Conservation (phyloP, 768 basidiomycete species). For the Suillus cothurnatus region DNA sequence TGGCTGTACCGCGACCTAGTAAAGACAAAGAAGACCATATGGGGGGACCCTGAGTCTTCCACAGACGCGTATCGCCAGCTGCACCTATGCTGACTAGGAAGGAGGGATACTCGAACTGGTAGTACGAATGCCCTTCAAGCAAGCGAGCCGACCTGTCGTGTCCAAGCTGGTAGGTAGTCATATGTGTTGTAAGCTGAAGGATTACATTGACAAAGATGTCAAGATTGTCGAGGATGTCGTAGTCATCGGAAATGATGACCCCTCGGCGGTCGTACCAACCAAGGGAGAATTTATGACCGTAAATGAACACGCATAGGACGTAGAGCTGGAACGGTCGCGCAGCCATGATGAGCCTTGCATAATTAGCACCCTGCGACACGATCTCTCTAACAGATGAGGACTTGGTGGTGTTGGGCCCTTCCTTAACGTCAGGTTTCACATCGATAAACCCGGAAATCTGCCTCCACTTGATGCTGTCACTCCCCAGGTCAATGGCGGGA, state of each 20-base stretch:
- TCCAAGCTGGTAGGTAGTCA: not conserved
- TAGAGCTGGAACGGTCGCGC: no score
- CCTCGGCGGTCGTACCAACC: no score
- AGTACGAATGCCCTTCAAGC: not conserved
- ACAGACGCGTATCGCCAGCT: no score
- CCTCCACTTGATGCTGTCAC: no score
- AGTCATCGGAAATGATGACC: not conserved
- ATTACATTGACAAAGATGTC: not conserved
- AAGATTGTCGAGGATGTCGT: not conserved
- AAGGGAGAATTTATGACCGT: no score
- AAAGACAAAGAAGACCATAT: slow-evolving; percentile 4
- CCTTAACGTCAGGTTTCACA: no score
- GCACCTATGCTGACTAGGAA: not conserved
- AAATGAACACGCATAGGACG: no score
- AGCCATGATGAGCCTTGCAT: no score
- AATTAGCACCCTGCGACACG: no score
- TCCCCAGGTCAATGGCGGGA: no score
- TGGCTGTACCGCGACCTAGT: not conserved
- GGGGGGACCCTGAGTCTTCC: not conserved
- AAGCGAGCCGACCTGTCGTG: not conserved
- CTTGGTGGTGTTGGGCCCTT: no score
- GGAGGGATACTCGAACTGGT: not conserved
- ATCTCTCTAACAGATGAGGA: not conserved
- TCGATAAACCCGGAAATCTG: no score
- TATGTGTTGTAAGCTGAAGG: not conserved